A percentile compares a stretch with the other conserved stretches of the same genome.
These are phyloP conservation scores for Metschnikowia corniflorae DNA, from an alignment of 805 yeast genomes.

Conservation along the genomic window DNA sequence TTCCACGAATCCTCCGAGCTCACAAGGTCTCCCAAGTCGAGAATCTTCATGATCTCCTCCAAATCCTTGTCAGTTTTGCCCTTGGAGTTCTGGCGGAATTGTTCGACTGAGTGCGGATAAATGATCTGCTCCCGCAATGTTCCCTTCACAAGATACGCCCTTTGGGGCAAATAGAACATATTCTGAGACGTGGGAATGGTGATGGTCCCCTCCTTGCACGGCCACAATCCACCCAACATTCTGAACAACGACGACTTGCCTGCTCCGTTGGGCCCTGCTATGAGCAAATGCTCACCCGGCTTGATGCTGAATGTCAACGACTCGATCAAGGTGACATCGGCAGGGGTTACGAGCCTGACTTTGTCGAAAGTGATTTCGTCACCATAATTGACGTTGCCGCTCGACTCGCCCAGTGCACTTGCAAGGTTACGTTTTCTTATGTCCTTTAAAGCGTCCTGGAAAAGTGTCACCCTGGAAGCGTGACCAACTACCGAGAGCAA, in stretches of 20 bases:
- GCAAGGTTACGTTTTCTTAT: constrained; percentile 29
- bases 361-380: constrained; percentile 67
- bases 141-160: constrained; percentile 81
- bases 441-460: constrained; percentile 58
- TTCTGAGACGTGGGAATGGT: constrained; percentile 62
- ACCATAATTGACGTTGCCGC: constrained; percentile 28
- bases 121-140: constrained; percentile 83
- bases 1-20: constrained; percentile 45
- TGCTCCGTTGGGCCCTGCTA: constrained; percentile 95
- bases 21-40: constrained; percentile 58
- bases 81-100: constrained; percentile 39
- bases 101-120: constrained; percentile 72
- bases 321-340: constrained; percentile 66
- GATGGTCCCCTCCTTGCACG: constrained; percentile 56
- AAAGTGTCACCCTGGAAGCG: constrained; percentile 67
- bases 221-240: constrained; percentile 92
- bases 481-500: constrained; percentile 82
- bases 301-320: constrained; percentile 67
- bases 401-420: constrained; percentile 12
- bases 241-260: constrained; percentile 93
- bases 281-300: constrained; percentile 79
- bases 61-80: constrained; percentile 48
- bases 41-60: constrained; percentile 48
- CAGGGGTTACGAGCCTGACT: constrained; percentile 84
- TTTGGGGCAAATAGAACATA: constrained; percentile 87